Base-by-base conservation (phyloP, 805 yeast genomes). In the Candida methanosorbosa region DNA sequence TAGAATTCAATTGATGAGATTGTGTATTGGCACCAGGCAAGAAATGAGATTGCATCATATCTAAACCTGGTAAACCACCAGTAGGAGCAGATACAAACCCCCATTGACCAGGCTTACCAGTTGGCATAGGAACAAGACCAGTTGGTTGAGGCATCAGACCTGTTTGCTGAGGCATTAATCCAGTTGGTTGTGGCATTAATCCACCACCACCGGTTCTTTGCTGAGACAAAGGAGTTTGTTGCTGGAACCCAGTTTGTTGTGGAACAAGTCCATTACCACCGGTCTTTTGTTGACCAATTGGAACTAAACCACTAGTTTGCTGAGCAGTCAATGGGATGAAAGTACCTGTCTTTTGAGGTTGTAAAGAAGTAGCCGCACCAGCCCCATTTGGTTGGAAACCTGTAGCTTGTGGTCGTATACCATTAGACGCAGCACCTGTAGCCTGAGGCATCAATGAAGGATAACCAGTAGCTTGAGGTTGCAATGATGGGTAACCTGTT, bases 41-140 rank as follows among this genome's bases (percentile, higher is more conserved):
- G 54, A 81, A 79, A 45, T 78, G 83, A 35, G 70, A 68, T 44
- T 72, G 74, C 75, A 78, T 72, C 38, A 75, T 72, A 38, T 73
- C 80, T 39, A 78, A 59, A 7, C 85, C 85, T 3, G 86, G 85
- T 21, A 81, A 66, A 4, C 81, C 84, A 25, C 81, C 79, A 0
- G 81, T 71, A 11, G 85, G 82, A 37, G 68, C 68, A 21, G 79
- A 68, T 29, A 77, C 78, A 62, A 81, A 77, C 4, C 88, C 86
- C 88, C 88, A 79, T 54, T 81, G 77, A 17, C 88, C 88, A 0
- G 87, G 88, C 42, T 60, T 67, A 6, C 88, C 88, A 4, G 63
- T 58, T 18, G 63, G 77, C 56, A 70, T 74, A 4, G 75, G 60
- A 36, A 66, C 69, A 32, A 72, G 57, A 2, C 72, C 70, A 1